Evolutionary conservation across 2,329 filamentous ascomycete genomes (phyloP), one percentile per base, ranked within the genome.

Genomic region (Sporothrix dimorphospora): DNA sequence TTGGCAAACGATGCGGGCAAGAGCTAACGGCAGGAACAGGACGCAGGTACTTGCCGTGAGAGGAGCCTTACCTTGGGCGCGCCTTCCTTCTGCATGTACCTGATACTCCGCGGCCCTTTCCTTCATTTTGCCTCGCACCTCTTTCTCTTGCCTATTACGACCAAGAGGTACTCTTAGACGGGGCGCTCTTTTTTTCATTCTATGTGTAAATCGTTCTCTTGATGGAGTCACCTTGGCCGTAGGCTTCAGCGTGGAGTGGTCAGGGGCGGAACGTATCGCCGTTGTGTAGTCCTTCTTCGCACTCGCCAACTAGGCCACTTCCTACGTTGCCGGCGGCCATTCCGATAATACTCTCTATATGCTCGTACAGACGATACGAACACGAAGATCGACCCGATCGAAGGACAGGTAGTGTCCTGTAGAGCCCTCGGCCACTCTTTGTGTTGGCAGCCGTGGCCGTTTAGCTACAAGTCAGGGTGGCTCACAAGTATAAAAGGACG

Each of bases 1-100:
- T 65, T 45, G 59, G 38, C 57, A 8, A 8, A 42, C 21, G 57
- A 14, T 3, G 8, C 4, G 12, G n/a, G 38, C 38, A 38, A 38
- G n/a, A 42, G 12, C 40, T 12, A 27, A 21, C 12, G 34, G 2
- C 34, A 27, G 59, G 53, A 14, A 34, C 27, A 63, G 21, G 57
- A 42, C 57, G n/a, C 34, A 63, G n/a, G 34, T 61, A 42, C 57
- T 14, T 61, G 34, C 57, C 57, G 14, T 9, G 53, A 61, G 57
- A 14, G 34, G 30, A 6, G 19, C 30, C 34, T 42, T 61, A 34
- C 9, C 7, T 40, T 21, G 19, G 34, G n/a, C 19, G 57, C 57
- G 9, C 57, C 34, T 42, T 63, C 34, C 11, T n/a, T 57, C 27
- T 21, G 19, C 34, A 61, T 61, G 57, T 42, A 61, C 57, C 19